These are phyloP conservation scores for Cadophora sp. DNA, from an alignment of 2,329 filamentous ascomycete genomes.

Conservation along the genomic window DNA sequence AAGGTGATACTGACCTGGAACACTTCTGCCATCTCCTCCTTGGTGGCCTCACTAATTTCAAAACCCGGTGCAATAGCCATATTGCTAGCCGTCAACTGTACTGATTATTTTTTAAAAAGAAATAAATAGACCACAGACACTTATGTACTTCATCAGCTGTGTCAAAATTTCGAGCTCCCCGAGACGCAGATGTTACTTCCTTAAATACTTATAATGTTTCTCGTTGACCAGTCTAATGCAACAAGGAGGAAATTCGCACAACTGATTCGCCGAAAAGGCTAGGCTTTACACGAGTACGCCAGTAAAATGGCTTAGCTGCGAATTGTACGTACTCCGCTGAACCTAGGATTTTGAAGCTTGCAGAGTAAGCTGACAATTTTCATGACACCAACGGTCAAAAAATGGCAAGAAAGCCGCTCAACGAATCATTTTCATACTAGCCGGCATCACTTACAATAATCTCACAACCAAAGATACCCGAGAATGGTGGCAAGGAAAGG, in stretches of 20 bases:
- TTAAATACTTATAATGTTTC: not conserved
- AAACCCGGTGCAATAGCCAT: slow-evolving; percentile 4
- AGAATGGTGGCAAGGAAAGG: too few relatives aligned
- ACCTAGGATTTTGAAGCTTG: not conserved
- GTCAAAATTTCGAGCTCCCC: not conserved
- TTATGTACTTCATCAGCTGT: not conserved
- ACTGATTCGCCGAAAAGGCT: not conserved
- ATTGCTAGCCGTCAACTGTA: not conserved
- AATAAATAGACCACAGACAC: not conserved
- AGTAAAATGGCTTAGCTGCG: not conserved
- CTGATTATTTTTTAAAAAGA: too few relatives aligned
- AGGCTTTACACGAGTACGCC: not conserved
- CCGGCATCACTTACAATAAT: not conserved
- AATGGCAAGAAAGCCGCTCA: not conserved
- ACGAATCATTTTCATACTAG: not conserved
- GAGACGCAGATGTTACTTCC: not conserved
- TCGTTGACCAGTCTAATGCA: not conserved
- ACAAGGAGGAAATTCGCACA: not conserved
- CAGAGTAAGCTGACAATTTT: not conserved
- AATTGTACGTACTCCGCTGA: not conserved
- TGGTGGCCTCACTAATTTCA: slow-evolving; percentile 23
- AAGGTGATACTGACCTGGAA: slow-evolving; percentile 19
- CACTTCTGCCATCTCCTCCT: slow-evolving; percentile 31
- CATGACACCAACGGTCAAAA: too few relatives aligned
- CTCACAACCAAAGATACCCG: too few relatives aligned